Base-by-base conservation (phyloP, 345 rosid species). In the Draba incana region DNA sequence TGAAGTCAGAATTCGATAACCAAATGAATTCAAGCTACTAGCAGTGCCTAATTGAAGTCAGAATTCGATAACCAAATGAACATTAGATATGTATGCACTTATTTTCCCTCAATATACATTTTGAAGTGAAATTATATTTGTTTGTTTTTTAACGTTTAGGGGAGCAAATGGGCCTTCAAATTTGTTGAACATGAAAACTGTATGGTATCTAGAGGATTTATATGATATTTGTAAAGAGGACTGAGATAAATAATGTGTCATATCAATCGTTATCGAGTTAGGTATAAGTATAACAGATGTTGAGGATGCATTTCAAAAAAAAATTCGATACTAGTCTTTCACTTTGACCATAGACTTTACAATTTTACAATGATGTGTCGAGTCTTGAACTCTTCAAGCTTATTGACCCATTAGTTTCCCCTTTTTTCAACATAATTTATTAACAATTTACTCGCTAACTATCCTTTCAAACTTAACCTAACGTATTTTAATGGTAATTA, bases 231-330 rank as follows among this genome's bases (percentile, higher is more conserved):
- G 47, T 47, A 64, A 58, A 51, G 39, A 4, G 20, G 51, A 35
- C 44, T 59, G 56, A 30, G 47, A 38, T 51, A 50, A 59, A 60
- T 11, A 60, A 66, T 46, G 45, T 74, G 73, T 61, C 78, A 33
- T 68, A 46, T 74, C 69, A 74, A 61, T 59, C 78, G 51, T 8
- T 51, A 11, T 74, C 72, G 62, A 74, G 67, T 58, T 73, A 58
- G 67, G 77, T 43, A 66, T 50, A 23, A 20, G 48, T 50, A 56
- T 64, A 72, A 63, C 70, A 41, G 62, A 60, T 44, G 31, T 60
- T 53, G 68, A 30, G 44, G 27, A 57, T 37, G 58, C 62, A 72
- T 39, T 64, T 64, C 65, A 72, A 64, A 67, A 43, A 16, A 46
- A 52, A 13, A 49, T 43, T 66, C 25, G 61, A 63, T 66, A 67